A percentile compares a stretch with the other conserved stretches of the same genome.
Evolutionary conservation across 129 eudicot genomes (phyloP).

Genomic region (Apium graveolens): DNA sequence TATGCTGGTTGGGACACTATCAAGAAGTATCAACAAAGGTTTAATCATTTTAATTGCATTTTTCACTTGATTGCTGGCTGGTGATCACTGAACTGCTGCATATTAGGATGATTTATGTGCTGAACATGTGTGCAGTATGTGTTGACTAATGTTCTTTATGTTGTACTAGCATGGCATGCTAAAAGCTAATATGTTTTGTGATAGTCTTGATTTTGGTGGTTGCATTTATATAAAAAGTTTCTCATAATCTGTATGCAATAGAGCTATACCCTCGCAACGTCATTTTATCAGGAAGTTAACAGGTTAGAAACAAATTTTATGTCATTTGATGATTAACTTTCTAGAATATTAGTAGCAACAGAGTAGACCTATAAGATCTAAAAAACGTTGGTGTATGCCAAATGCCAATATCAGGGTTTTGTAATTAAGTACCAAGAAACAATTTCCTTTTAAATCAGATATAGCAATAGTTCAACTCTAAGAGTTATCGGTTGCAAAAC

Average conservation of each 20-base stretch:
- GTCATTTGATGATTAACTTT: not conserved
- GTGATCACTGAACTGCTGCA: not conserved
- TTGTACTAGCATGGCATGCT: not conserved
- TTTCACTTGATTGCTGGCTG: not conserved
- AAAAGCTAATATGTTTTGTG: not conserved
- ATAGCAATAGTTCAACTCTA: not conserved
- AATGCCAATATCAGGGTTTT: not conserved
- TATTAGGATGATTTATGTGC: not conserved
- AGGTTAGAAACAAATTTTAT: not conserved
- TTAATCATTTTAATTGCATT: not conserved
- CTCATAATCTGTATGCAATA: not conserved
- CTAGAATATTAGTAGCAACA: too few species aligned
- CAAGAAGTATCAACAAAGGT: not conserved
- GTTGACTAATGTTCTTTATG: too few species aligned
- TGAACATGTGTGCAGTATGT: not conserved
- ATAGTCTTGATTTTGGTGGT: not conserved
- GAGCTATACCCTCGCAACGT: not conserved
- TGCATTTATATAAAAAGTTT: not conserved
- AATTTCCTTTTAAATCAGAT: not conserved
- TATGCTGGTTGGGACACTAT: not conserved
- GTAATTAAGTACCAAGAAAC: not conserved
- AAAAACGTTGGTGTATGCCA: not conserved
- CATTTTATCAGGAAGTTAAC: not conserved
- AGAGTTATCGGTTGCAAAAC: not conserved
- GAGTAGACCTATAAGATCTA: not conserved